Conservation (phyloP, 768 basidiomycete genomes). For the Boletus eberwhitei region DNA sequence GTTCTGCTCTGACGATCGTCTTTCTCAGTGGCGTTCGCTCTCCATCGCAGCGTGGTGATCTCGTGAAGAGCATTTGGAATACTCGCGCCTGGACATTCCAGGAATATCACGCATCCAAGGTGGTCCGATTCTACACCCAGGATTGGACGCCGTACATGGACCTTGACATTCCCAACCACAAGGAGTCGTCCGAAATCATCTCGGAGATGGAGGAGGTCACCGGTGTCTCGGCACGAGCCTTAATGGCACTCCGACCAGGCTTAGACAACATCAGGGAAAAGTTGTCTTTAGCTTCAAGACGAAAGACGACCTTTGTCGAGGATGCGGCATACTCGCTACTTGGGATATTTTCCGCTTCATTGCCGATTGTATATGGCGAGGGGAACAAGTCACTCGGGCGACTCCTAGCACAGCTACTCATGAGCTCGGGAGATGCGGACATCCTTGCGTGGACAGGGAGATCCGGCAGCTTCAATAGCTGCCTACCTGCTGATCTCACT, state of each 20-base stretch:
- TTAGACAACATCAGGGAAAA: conserved; percentile 2
- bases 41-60: not conserved
- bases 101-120: conserved; percentile 8
- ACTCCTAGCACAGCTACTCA: conserved; percentile 5
- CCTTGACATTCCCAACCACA: conserved; percentile 7
- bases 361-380: conserved; percentile 12
- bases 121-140: conserved; percentile 9
- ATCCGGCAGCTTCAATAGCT: conserved; percentile 1
- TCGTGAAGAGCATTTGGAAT: conserved; percentile 1
- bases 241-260: conserved; percentile 6
- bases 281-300: conserved; percentile 4
- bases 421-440: not conserved
- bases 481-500: not conserved
- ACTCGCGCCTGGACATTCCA: not conserved
- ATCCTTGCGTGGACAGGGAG: conserved; percentile 10
- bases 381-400: conserved; percentile 8
- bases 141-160: not conserved
- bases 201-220: conserved; percentile 10
- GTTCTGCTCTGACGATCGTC: not conserved
- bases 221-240: not conserved
- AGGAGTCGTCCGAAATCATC: not conserved
- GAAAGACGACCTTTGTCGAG: conserved; percentile 6
- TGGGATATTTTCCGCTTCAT: conserved; percentile 5
- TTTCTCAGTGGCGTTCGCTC: not conserved
- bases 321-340: conserved; percentile 14